Evolutionary conservation across 176 grass and related monocot genomes (phyloP).

Genomic region (Lolium multiflorum): DNA sequence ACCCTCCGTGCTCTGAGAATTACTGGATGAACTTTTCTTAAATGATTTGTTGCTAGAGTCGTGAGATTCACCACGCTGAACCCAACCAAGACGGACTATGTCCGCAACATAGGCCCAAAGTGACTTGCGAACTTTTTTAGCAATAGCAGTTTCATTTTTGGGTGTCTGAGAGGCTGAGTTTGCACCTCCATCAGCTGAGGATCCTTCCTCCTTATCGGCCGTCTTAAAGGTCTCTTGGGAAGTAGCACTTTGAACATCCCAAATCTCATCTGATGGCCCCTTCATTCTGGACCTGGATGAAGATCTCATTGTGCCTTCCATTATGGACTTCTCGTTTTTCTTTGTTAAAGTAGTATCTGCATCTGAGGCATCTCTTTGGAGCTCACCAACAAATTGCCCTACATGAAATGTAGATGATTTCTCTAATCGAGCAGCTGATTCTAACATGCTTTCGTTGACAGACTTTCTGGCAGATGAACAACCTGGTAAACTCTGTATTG

Average conservation of each 20-base stretch:
- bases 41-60: constrained; percentile 63
- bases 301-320: constrained; percentile 56
- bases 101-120: constrained; percentile 92
- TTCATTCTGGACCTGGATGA: constrained; percentile 60
- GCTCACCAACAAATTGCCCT: constrained; percentile 67
- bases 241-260: constrained; percentile 61
- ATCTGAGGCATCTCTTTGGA: constrained; percentile 56
- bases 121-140: constrained; percentile 66
- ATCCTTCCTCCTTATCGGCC: constrained; percentile 54
- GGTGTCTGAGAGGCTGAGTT: constrained; percentile 54
- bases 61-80: constrained; percentile 59
- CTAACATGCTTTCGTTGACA: constrained; percentile 62
- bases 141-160: constrained; percentile 60
- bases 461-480: constrained; percentile 48
- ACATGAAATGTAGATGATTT: constrained; percentile 78
- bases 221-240: constrained; percentile 71
- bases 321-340: constrained; percentile 49
- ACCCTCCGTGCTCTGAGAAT: constrained; percentile 77
- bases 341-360: constrained; percentile 37
- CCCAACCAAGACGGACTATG: constrained; percentile 85
- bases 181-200: constrained; percentile 46
- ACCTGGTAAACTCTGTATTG: constrained; percentile 43
- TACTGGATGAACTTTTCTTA: constrained; percentile 77
- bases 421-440: constrained; percentile 78
- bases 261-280: constrained; percentile 77